Percentiles rank a stretch among this genome's conserved stretches.
These are phyloP conservation scores for Entophlyctis luteolus DNA, from an alignment of 192 early-diverging fungal species.

Conservation along the genomic window DNA sequence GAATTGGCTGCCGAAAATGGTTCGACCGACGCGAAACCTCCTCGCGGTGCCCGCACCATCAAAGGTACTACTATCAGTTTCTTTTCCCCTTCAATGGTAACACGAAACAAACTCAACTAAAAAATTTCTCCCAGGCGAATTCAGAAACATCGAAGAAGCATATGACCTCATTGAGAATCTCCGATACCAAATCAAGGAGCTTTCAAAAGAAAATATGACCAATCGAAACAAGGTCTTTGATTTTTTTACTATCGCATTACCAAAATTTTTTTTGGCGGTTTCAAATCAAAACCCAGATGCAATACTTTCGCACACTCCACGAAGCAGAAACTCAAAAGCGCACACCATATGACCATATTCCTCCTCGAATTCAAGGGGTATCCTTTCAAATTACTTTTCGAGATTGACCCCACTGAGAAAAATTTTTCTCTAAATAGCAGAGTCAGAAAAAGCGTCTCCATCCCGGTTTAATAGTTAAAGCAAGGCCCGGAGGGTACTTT, in stretches of 20 bases:
- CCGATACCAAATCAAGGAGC: constrained; percentile 29
- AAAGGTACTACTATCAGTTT: neutral
- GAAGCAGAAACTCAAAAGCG: constrained; percentile 50
- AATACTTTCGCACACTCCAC: constrained; percentile 47
- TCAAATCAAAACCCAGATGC: constrained; percentile 32
- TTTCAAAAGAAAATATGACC: constrained; percentile 40
- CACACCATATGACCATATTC: constrained; percentile 52
- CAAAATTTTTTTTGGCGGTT: neutral
- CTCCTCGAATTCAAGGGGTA: constrained; percentile 40
- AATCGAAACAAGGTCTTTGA: constrained; percentile 40
- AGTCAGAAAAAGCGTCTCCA: constrained; percentile 15
- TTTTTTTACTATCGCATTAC: neutral
- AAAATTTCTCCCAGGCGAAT: constrained; percentile 12
- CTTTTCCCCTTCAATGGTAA: neutral
- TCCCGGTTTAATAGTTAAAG: constrained; percentile 5
- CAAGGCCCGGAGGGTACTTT: constrained; percentile 25
- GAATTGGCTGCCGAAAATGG: constrained; percentile 17
- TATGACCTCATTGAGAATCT: constrained; percentile 37
- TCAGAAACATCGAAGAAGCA: constrained; percentile 33
- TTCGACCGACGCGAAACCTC: neutral
- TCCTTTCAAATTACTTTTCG: neutral
- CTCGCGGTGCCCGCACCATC: neutral
- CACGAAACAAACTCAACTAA: neutral
- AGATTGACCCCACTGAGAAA: neutral
- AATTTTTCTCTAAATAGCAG: no score